Base-by-base conservation (phyloP, 2,329 filamentous ascomycete species). In the Clonostachys rhizophaga region DNA sequence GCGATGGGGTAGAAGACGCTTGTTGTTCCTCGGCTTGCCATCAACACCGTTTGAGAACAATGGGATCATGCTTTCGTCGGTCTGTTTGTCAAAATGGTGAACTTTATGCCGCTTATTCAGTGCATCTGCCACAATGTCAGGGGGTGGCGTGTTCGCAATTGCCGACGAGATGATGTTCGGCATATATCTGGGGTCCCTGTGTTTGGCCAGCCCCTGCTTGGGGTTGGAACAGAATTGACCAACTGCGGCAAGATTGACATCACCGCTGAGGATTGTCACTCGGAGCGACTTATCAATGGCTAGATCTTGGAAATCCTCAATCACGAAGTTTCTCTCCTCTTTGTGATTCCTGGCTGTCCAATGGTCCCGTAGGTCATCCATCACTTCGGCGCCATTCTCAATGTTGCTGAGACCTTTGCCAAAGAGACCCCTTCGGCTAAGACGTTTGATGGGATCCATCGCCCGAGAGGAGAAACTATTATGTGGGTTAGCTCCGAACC, bases 271-370 rank as follows among this genome's bases (percentile, higher is more conserved):
- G 50, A 99, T 90, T 0, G 92, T 97, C 45, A 99, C 76, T 40
- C 94, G 86, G 44, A 96, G 81, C 13, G 90, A 96, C 64, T 95
- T 95, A 63, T 94, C 90, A 18, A 89, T 90, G 9, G 95, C 91
- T 49, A 99, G 76, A 58, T 96, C 90, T 66, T 99, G 95, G 24
- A 99, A 72, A 58, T 96, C 91, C 61, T 94, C 87, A 39, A 99
- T 82, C 52, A 97, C 76, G 65, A 89, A 86, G 52, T 85, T 89
- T 44, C 94, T 83, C 67, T 99, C 94, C 24, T 83, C 77, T 63
- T 97, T 99, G 71, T 97, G 91, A 60, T 91, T 89, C 62, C 90
- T 95, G 36, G 92, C 89, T 1, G 92, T 96, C 94, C 94, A 99
- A 62, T 99, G 92, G 64, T 97, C 94, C 61, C 96, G 92, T 10